Conservation (phyloP, 2,329 filamentous ascomycete species). For the Ceratocystis huliohia region DNA sequence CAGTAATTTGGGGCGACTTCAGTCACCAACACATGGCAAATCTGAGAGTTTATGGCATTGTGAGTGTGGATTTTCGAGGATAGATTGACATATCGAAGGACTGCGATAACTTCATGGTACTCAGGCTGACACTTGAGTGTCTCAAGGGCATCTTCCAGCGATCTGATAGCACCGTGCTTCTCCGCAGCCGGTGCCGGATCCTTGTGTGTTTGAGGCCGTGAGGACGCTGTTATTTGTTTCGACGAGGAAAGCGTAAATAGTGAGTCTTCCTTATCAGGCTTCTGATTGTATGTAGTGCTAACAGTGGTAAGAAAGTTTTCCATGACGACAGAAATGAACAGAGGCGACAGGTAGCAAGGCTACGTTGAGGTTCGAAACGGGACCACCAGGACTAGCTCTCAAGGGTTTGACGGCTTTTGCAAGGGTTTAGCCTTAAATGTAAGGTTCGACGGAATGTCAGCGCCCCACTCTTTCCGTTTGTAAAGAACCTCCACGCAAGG, state of each 20-base stretch:
- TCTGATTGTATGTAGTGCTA: conserved; percentile 38
- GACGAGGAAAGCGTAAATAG: conserved; percentile 27
- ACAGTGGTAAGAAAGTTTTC: conserved; percentile 43
- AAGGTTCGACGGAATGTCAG: neutral
- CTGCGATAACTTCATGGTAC: conserved; percentile 40
- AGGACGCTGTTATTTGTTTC: neutral
- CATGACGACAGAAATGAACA: conserved; percentile 31
- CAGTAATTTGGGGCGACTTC: conserved; percentile 75
- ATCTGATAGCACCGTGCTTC: conserved; percentile 21
- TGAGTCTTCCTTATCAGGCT: conserved; percentile 26
- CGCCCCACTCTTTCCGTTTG: conserved; percentile 2
- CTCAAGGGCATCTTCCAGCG: conserved; percentile 43
- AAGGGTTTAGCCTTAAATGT: neutral
- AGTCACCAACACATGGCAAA: conserved; percentile 61
- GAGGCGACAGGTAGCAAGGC: neutral
- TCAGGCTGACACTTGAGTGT: conserved; percentile 50
- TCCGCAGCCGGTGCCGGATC: neutral
- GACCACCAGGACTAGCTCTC: neutral
- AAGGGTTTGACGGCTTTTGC: neutral
- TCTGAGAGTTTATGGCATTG: conserved; percentile 33
- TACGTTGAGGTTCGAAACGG: neutral
- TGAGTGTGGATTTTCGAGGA: neutral
- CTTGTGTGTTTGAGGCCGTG: neutral
- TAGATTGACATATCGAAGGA: conserved; percentile 40
- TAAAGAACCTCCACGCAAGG: neutral